phyloP scores from a whole-genome alignment of 2,329 filamentous ascomycete genomes.

The Venturia carpophila region DNA sequence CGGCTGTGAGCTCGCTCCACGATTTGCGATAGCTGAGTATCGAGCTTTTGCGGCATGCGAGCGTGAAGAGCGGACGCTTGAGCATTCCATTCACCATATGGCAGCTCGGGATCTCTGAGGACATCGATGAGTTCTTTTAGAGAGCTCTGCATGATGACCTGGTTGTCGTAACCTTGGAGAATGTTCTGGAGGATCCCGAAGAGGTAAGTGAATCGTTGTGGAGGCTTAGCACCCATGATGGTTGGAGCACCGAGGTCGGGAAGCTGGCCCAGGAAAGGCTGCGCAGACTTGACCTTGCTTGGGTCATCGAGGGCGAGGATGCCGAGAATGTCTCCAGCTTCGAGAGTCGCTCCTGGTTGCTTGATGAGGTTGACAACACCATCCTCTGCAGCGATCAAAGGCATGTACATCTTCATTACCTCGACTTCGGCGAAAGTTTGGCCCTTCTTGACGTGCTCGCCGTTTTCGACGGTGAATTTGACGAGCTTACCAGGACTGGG shows the following conservation, averaged over 20 bases:
- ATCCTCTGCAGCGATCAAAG: conserved; percentile 86
- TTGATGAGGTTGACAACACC: conserved; percentile 98
- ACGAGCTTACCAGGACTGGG: conserved; percentile 96
- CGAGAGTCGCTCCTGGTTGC: conserved; percentile 94
- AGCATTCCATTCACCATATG: conserved; percentile 92
- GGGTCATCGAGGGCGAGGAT: conserved; percentile 94
- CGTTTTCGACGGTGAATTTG: conserved; percentile 95
- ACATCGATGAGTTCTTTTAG: conserved; percentile 87
- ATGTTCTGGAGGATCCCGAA: conserved; percentile 78
- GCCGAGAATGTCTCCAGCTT: conserved; percentile 97
- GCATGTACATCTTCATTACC: conserved; percentile 99
- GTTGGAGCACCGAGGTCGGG: conserved; percentile 80
- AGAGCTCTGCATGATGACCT: conserved; percentile 84
- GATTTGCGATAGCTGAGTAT: conserved; percentile 70
- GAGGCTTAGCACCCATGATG: conserved; percentile 81
- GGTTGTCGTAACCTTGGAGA: conserved; percentile 90
- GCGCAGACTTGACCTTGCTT: conserved; percentile 90
- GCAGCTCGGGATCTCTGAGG: conserved; percentile 78
- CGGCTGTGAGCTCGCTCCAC: conserved; percentile 75
- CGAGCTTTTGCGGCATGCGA: conserved; percentile 92
- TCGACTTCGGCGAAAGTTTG: conserved; percentile 95
- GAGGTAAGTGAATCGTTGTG: conserved; percentile 75
- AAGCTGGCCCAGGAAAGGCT: conserved; percentile 85
- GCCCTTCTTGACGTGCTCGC: conserved; percentile 83
- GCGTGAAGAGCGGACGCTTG: conserved; percentile 96